Evolutionary conservation across 169 alveolate species (phyloP), one percentile per base, ranked within the genome.

Genomic region (Plasmodium vivax): DNA sequence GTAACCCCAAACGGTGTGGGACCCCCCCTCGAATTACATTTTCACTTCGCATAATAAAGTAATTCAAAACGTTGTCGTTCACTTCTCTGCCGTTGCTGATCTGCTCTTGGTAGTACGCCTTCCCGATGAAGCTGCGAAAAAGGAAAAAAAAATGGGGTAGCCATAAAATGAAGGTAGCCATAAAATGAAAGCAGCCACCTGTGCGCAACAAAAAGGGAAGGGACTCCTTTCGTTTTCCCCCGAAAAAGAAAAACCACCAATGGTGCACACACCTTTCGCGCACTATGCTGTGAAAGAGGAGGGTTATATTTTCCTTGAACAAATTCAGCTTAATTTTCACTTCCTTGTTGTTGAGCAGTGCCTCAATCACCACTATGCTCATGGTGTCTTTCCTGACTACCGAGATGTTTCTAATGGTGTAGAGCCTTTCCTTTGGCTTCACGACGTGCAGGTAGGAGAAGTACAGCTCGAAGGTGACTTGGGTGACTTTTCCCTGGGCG

Each of bases 391-490:
- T 79, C 82, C 72, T 88, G 34, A 27, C 36, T 79, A 80, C 23
- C 27, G 83, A 56, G 19, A 77, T 43, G 2, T 88, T 80, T 81
- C 47, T 88, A 58, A 88, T 88, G 32, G 36, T 38, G 58, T 79
- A 88, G 34, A 88, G 12, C 19, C 51, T 88, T 38, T 79, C 75
- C 82, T 77, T 82, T 12, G 94, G 94, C 9, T 8, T 43, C 12
- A 56, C 16, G 34, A 80, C 45, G 72, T 58, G 47, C 41, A 88
- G 47, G 34, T 88, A 88, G 47, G 32, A n/a, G 47, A 77, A 27
- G 30, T 88, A 88, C 51, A 88, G 54, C 83, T 88, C 94, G 82
- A 88, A 88, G 36, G 51, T 14, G 9, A 88, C 30, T 38, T 54
- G 23, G 51, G 74, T 30, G 72, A 14, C 79, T 43, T 73, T 51